These are phyloP conservation scores for Evansstolkia leycettana DNA, from an alignment of 495 filamentous ascomycete genomes.

Conservation along the genomic window DNA sequence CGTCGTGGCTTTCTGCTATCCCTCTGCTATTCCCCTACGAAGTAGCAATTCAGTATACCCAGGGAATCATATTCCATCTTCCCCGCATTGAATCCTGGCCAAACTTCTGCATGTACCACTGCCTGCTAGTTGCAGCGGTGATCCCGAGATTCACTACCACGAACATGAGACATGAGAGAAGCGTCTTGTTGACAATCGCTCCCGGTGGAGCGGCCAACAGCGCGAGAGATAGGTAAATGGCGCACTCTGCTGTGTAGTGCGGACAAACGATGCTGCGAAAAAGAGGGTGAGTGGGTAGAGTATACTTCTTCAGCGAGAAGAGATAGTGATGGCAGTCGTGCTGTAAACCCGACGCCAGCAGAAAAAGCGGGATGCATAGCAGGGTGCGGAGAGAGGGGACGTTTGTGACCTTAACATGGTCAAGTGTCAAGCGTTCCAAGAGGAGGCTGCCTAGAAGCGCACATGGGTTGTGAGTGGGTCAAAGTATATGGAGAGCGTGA, in stretches of 20 bases:
- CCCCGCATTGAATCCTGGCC: constrained; percentile 50
- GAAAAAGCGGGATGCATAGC: constrained; percentile 51
- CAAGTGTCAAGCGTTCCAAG: constrained; percentile 14
- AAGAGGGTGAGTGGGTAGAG: constrained; percentile 56
- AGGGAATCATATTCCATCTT: constrained; percentile 78
- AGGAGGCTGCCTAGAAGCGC: constrained; percentile 16
- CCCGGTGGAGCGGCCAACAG: constrained; percentile 57
- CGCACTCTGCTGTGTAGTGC: constrained; percentile 84
- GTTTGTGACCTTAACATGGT: constrained; percentile 23
- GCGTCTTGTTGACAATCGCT: constrained; percentile 55
- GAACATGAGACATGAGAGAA: constrained; percentile 57
- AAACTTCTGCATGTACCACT: constrained; percentile 76
- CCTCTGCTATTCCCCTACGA: not conserved
- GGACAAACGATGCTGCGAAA: constrained; percentile 67
- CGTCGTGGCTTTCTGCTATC: not conserved
- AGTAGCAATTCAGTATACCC: constrained; percentile 45
- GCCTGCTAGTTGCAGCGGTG: constrained; percentile 62
- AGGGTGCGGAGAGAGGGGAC: constrained; percentile 47
- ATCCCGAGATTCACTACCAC: constrained; percentile 69
- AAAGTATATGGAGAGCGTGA: constrained; percentile 11
- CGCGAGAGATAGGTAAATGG: constrained; percentile 71
- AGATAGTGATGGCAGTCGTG: constrained; percentile 74
- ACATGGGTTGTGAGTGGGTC: not conserved
- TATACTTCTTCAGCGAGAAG: constrained; percentile 70
- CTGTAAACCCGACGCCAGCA: constrained; percentile 66